Conservation (phyloP, 1,139 yeast species). For the Blastobotrys aristatus region DNA sequence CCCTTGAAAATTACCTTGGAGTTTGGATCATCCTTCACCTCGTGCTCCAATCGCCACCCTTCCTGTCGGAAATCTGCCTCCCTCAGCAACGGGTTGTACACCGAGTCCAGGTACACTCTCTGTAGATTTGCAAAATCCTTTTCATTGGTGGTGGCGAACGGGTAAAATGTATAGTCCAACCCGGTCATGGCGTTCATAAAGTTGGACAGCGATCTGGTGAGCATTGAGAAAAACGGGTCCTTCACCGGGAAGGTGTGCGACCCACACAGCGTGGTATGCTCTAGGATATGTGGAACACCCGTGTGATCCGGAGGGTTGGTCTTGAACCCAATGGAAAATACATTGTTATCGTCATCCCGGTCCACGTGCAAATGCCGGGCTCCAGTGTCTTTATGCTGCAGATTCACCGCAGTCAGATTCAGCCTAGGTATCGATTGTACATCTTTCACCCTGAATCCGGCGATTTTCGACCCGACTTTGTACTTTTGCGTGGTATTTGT, state of each 20-base stretch:
- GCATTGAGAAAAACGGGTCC: constrained; percentile 97
- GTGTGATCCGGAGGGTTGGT: constrained; percentile 92
- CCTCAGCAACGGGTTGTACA: constrained; percentile 72
- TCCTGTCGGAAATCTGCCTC: constrained; percentile 87
- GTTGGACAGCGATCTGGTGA: constrained; percentile 79
- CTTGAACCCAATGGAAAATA: constrained; percentile 83
- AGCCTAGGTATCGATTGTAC: constrained; percentile 75
- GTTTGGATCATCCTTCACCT: constrained; percentile 46
- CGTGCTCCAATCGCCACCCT: constrained; percentile 95
- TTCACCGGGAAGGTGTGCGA: constrained; percentile 85
- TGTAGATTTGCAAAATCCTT: constrained; percentile 79
- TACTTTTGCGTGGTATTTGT: constrained; percentile 1
- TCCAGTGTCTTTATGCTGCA: constrained; percentile 64
- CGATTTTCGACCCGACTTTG: constrained; percentile 49
- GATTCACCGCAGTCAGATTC: constrained; percentile 69
- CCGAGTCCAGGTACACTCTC: constrained; percentile 85
- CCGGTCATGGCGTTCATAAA: constrained; percentile 99
- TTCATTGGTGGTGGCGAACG: constrained; percentile 88
- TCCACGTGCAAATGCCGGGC: constrained; percentile 83
- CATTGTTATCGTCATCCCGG: constrained; percentile 66
- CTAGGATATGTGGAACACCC: constrained; percentile 94
- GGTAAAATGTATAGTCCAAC: constrained; percentile 90
- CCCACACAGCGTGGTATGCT: constrained; percentile 94
- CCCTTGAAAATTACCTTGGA: constrained; percentile 80
- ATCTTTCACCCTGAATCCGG: constrained; percentile 61